Evolutionary conservation across 768 basidiomycete species (phyloP), one percentile per base, ranked within the genome.

Genomic region (Mycena rosella): DNA sequence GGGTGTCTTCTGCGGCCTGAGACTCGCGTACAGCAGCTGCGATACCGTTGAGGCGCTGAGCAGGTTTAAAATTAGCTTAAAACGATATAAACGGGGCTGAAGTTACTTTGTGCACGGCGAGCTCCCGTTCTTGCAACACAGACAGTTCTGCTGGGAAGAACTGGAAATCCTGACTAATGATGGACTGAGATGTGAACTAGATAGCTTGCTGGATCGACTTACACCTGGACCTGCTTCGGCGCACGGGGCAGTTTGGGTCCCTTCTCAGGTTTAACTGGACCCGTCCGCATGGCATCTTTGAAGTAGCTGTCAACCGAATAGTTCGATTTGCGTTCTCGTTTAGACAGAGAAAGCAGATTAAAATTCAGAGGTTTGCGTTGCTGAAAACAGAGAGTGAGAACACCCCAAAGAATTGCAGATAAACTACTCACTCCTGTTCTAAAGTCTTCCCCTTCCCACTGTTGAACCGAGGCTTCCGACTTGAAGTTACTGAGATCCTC

Each of bases 401-500:
- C 11, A 18, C 2, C 1, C n/a, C 11, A 29, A 18, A 38, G 38
- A 15, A 40, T 14, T 13, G 20, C 34, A 54, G n/a, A 24, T 9
- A 32, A 52, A n/a, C 61, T 8, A 26, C 88, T 59, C 72, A 92
- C 91, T 69, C 92, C 94, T 20, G 87, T 77, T 29, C 92, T 84
- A 79, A 96, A 98, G 74, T 97, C 95, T 78, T 98, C 95, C 36
- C 96, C 96, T 73, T 98, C 96, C 96, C 96, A 98, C 73, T 94
- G 93, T 71, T 96, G 94, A 34, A 96, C 88, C 26, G 91, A 92
- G 29, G 91, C 92, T 72, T 98, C 96, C 10, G 94, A 91, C 80
- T 98, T 97, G 88, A 99, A 99, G 82, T 95, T 98, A 76, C 93
- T 96, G 36, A 99, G 83, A 73, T 98, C 96, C 75, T 99, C 98